Base-by-base conservation (phyloP, 768 basidiomycete genomes). In the Phanerochaete carnosa region DNA sequence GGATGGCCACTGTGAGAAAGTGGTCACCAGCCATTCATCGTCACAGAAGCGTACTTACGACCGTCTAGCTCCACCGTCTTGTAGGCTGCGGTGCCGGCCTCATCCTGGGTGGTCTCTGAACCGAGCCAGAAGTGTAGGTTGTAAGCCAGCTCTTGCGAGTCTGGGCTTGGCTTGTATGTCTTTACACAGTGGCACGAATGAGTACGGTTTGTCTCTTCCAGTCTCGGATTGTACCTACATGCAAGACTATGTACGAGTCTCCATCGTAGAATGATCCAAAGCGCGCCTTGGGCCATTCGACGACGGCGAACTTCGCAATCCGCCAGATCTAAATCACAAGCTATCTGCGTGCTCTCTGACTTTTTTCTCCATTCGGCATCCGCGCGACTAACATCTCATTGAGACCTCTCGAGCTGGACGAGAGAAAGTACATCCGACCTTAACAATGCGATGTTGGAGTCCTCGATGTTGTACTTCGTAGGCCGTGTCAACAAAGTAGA, bases 41-140 rank as follows among this genome's bases (percentile, higher is more conserved):
- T 23, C 23, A 16, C 11, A n/a, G n/a, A n/a, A n/a, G n/a, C n/a
- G n/a, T n/a, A 75, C 82, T 55, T 54, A 87, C 85, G 78, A 64
- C 87, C 86, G 61, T 88, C 87, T 1, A 86, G 74, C 67, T 87
- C 86, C 12, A 87, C 84, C 6, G 84, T 84, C 76, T 86, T 87
- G 69, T 85, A 87, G 3, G 83, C 84, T 11, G 84, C 85, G 5
- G 83, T 85, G 1, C 81, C 83, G 15, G 72, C 83, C 67, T 88
- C 85, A 61, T 87, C 84, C 65, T 84, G 81, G 23, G 76, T 81
- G 0, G 85, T 86, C 54, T 83, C 73, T 58, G 78, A 72, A 13
- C 87, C 85, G 3, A 87, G 72, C 85, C 85, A 88, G 68, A 87
- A 87, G 69, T 88, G 85, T 28, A 88, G 74, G 68, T 88, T 77